Evolutionary conservation across 2,329 filamentous ascomycete genomes (phyloP).

Genomic region (Penicillium sp.): DNA sequence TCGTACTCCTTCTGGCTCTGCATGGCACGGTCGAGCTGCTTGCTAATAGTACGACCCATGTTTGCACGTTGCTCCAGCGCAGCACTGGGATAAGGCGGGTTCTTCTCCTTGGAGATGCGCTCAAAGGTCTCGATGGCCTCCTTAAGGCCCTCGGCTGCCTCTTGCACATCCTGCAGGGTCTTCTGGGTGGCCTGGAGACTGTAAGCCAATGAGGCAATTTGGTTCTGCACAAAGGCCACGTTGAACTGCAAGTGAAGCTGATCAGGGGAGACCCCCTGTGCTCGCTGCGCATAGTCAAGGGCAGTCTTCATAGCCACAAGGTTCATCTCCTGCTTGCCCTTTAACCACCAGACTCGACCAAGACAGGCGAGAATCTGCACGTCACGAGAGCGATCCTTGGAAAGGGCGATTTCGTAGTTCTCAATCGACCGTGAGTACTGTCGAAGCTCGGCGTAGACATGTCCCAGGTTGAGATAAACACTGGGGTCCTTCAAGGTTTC

Average conservation of each 20-base stretch:
- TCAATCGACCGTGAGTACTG: slow-evolving; percentile 93
- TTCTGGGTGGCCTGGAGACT: slow-evolving; percentile 73
- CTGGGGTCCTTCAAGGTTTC: slow-evolving; percentile 87
- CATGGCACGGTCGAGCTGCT: slow-evolving; percentile 83
- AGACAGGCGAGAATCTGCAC: slow-evolving; percentile 80
- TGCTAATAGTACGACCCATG: slow-evolving; percentile 95
- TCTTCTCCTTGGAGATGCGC: slow-evolving; percentile 60
- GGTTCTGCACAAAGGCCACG: slow-evolving; percentile 94
- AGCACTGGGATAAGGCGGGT: slow-evolving; percentile 82
- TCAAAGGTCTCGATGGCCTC: slow-evolving; percentile 74
- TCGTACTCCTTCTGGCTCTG: slow-evolving; percentile 89
- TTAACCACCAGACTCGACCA: slow-evolving; percentile 82
- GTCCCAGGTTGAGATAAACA: slow-evolving; percentile 89
- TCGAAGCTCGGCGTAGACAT: slow-evolving; percentile 85
- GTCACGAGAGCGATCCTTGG: slow-evolving; percentile 77
- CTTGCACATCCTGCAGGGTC: slow-evolving; percentile 76
- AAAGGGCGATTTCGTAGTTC: slow-evolving; percentile 82
- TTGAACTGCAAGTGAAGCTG: slow-evolving; percentile 96
- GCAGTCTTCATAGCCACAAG: slow-evolving; percentile 64
- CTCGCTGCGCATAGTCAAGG: slow-evolving; percentile 64
- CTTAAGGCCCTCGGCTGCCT: slow-evolving; percentile 77
- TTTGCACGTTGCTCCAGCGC: slow-evolving; percentile 94
- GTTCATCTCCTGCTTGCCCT: slow-evolving; percentile 69
- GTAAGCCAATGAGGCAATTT: slow-evolving; percentile 81
- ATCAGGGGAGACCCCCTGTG: slow-evolving; percentile 75